Evolutionary conservation across 2,329 filamentous ascomycete species (phyloP).

Genomic region (Sordariomycetes sp.): DNA sequence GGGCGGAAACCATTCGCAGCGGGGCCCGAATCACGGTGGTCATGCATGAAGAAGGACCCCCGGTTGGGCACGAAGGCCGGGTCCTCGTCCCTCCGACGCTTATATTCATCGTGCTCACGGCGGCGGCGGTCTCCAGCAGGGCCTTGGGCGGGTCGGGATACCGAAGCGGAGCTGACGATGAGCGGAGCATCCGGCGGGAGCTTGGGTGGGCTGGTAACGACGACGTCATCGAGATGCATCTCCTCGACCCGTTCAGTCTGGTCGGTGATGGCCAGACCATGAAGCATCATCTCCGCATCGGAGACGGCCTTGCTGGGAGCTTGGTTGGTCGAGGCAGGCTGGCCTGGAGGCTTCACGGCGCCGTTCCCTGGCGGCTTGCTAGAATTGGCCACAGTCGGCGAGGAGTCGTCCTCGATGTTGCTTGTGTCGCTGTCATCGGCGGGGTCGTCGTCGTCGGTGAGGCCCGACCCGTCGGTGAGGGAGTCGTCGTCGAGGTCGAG

Average conservation of each 20-base stretch:
- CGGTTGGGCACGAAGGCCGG: constrained; percentile 90
- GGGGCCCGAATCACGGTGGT: constrained; percentile 71
- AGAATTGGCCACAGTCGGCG: constrained; percentile 33
- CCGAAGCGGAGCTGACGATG: constrained; percentile 42
- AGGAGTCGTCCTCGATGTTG: constrained; percentile 43
- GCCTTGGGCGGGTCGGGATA: constrained; percentile 37
- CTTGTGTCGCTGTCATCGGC: constrained; percentile 55
- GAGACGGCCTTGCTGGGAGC: constrained; percentile 22
- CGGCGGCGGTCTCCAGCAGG: constrained; percentile 59
- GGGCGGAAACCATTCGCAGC: constrained; percentile 68
- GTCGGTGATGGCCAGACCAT: constrained; percentile 36
- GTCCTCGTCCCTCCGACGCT: constrained; percentile 77
- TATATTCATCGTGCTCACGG: constrained; percentile 84
- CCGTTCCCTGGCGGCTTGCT: constrained; percentile 31
- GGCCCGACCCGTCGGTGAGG: constrained; percentile 51
- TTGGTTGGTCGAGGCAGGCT: constrained; percentile 10
- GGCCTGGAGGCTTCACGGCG: constrained; percentile 20
- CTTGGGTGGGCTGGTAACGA: background rate
- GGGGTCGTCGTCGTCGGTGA: constrained; percentile 49
- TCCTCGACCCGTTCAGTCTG: constrained; percentile 26
- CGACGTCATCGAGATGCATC: constrained; percentile 33
- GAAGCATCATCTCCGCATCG: constrained; percentile 50
- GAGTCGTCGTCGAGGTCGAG: constrained; percentile 56
- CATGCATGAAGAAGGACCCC: constrained; percentile 95
- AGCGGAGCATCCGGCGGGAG: constrained; percentile 33